Base-by-base conservation (phyloP, 495 filamentous ascomycete genomes). In the Lindgomyces ingoldianus region DNA sequence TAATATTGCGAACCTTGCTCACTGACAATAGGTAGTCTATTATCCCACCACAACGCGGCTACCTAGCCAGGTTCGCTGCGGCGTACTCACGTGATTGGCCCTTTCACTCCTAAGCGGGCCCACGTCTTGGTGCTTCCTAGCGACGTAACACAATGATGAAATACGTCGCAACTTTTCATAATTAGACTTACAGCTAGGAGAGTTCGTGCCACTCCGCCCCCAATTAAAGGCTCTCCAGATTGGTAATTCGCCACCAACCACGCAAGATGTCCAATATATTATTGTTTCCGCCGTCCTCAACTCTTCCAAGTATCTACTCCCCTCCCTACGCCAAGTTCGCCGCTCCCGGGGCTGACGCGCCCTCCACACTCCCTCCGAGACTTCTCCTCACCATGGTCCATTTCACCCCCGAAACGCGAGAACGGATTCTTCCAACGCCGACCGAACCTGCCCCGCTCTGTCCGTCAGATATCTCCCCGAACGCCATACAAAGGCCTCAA, bases 381-480 rank as follows among this genome's bases (percentile, higher is more conserved):
- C n/a, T 65, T n/a, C 62, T 54, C 1, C 22, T 49, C n/a, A n/a
- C 1, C n/a, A 29, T 65, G n/a, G 54, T 33, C 22, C 62, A 59
- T 36, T 49, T 52, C 54, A 46, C 33, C 9, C 62, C 62, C 3
- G 47, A 58, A 45, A 6, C 59, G 19, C 9, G 18, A 21, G 21
- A 59, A 3, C 59, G 54, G 46, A 16, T 52, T 6, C 62, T 52
- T 10, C 62, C 62, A 0, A 1, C 8, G 16, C 53, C 54, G 14
- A n/a, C n/a, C n/a, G n/a, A n/a, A n/a, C n/a, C n/a, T 14, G 18
- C 11, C 6, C 22, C 16, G 26, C 30, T 18, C 53, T 12, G 29
- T 24, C 4, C 16, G 22, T 3, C 12, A 51, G 8, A 29, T 46
- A 9, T 25, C 42, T 3, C 41, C 57, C 27, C 44, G 6, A 11